phyloP scores from a whole-genome alignment of 2,329 filamentous ascomycete species.

The Fusarium brachygibbosum region DNA sequence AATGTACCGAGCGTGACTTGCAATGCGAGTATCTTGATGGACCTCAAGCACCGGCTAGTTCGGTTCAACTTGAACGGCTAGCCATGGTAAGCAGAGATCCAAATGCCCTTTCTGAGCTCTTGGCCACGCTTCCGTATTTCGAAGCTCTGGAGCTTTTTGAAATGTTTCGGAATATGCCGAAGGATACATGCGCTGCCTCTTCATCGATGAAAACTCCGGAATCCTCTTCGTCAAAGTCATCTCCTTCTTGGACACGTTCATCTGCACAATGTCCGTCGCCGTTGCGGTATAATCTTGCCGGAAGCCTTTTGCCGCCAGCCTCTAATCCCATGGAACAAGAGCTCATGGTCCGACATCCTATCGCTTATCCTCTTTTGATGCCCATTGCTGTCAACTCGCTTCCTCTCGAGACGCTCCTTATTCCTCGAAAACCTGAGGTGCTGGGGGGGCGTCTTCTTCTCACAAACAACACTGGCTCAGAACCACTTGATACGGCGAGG shows the following conservation, averaged over 20 bases:
- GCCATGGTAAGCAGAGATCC: neutral
- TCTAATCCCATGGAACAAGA: slow-evolving; percentile 2
- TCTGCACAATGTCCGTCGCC: neutral
- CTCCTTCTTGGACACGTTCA: neutral
- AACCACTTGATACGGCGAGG: neutral
- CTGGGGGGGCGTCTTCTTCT: neutral
- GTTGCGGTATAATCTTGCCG: neutral
- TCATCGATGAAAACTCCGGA: neutral
- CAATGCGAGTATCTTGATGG: neutral
- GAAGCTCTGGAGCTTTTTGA: slow-evolving; percentile 2
- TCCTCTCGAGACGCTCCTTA: neutral
- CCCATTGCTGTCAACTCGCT: neutral
- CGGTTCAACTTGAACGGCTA: neutral
- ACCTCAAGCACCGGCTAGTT: neutral
- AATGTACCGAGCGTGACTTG: slow-evolving; percentile 1
- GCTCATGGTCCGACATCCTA: slow-evolving; percentile 2
- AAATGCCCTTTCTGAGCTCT: neutral
- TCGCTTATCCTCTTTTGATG: neutral
- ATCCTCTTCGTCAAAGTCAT: neutral
- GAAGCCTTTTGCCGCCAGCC: slow-evolving; percentile 2
- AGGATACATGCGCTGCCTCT: neutral
- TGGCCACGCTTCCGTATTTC: slow-evolving; percentile 4
- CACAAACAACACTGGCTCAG: neutral
- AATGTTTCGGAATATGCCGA: neutral
- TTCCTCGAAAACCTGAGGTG: neutral